These are phyloP conservation scores for Cucumis hystrix DNA, from an alignment of 306 rosid species.

Conservation along the genomic window DNA sequence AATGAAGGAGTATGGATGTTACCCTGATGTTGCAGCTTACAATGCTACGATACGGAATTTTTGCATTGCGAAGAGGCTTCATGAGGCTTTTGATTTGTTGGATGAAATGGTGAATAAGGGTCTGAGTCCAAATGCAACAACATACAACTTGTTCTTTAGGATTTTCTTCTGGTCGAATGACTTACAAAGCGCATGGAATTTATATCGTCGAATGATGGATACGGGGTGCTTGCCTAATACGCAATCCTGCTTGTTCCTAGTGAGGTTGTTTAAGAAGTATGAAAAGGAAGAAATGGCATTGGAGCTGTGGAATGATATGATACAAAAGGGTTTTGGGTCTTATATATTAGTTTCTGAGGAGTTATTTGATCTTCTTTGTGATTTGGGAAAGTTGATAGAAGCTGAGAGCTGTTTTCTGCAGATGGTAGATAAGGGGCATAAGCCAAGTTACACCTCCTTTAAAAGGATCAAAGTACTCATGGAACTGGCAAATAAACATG, in stretches of 20 bases:
- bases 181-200: slow-evolving; percentile 50
- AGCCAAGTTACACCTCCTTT: slow-evolving; percentile 62
- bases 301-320: slow-evolving; percentile 79
- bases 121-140: slow-evolving; percentile 62
- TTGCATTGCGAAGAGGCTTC: slow-evolving; percentile 81
- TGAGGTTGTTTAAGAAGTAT: slow-evolving; percentile 53
- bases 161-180: slow-evolving; percentile 70
- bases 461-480: slow-evolving; percentile 79
- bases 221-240: slow-evolving; percentile 65
- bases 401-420: slow-evolving; percentile 76
- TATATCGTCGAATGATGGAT: slow-evolving; percentile 59
- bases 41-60: slow-evolving; percentile 74
- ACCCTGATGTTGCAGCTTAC: slow-evolving; percentile 69
- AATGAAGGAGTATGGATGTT: slow-evolving; percentile 77
- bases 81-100: slow-evolving; percentile 54
- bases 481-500: slow-evolving; percentile 65
- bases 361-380: slow-evolving; percentile 77
- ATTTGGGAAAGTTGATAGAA: slow-evolving; percentile 56
- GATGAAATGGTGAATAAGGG: slow-evolving; percentile 64
- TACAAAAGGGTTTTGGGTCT: slow-evolving; percentile 77
- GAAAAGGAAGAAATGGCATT: slow-evolving; percentile 80
- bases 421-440: slow-evolving; percentile 84
- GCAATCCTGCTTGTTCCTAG: slow-evolving; percentile 78
- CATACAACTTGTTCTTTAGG: slow-evolving; percentile 75
- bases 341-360: slow-evolving; percentile 72